These are phyloP conservation scores for Vararia minispora DNA, from an alignment of 768 basidiomycete species.

Conservation along the genomic window DNA sequence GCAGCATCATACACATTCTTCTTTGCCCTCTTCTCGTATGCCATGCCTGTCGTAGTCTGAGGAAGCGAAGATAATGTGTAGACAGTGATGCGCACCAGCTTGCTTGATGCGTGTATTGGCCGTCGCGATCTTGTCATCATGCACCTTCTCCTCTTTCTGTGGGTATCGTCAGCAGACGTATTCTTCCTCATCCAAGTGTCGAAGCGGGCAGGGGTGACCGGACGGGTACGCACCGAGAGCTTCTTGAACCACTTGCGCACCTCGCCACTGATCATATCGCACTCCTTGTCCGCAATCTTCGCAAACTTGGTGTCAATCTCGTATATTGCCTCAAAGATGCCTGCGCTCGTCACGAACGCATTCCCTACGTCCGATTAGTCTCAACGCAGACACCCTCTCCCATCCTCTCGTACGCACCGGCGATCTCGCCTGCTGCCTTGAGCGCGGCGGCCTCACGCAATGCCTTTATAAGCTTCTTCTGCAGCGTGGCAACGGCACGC, in stretches of 20 bases:
- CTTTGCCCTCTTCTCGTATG: conserved; percentile 74
- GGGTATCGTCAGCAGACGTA: conserved; percentile 1
- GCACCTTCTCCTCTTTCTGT: conserved; percentile 72
- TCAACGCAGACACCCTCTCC: not conserved
- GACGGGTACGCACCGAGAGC: conserved; percentile 43
- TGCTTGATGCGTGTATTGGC: conserved; percentile 69
- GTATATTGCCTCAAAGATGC: conserved; percentile 55
- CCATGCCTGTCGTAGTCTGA: conserved; percentile 37
- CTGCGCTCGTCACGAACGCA: conserved; percentile 52
- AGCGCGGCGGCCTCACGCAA: conserved; percentile 51
- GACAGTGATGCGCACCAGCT: conserved; percentile 38
- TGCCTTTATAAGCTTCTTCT: conserved; percentile 69
- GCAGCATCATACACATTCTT: conserved; percentile 52
- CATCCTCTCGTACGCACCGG: conserved; percentile 34
- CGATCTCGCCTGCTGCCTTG: conserved; percentile 49
- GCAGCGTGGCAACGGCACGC: conserved; percentile 44
- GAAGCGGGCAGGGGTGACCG: no score
- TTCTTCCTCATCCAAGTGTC: not conserved
- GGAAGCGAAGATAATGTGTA: not conserved
- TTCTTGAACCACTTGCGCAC: conserved; percentile 86
- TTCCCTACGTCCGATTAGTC: conserved; percentile 35
- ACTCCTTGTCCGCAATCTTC: conserved; percentile 67
- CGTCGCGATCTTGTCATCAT: conserved; percentile 57
- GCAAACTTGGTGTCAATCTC: conserved; percentile 69
- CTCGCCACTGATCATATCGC: conserved; percentile 48